These are phyloP conservation scores for Xylona heveae DNA, from an alignment of 495 filamentous ascomycete species.

Conservation along the genomic window DNA sequence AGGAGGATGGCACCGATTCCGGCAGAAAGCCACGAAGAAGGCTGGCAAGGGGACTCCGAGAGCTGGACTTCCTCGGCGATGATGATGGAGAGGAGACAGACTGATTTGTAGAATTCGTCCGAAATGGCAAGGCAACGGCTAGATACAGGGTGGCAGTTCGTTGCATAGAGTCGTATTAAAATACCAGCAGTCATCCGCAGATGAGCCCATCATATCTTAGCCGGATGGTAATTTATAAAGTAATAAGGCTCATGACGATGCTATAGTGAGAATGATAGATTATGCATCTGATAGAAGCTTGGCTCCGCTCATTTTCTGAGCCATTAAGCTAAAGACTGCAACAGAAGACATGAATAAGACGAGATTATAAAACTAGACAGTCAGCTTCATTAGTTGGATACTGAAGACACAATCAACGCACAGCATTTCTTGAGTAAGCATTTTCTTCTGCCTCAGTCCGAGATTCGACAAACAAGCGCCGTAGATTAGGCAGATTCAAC, in stretches of 20 bases:
- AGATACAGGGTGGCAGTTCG: neutral
- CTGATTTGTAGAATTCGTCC: constrained; percentile 17
- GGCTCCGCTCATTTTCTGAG: constrained; percentile 43
- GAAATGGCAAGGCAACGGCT: neutral
- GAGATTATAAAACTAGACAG: constrained; percentile 77
- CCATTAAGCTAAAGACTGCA: constrained; percentile 76
- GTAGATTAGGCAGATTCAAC: constrained; percentile 71
- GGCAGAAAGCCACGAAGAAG: constrained; percentile 19
- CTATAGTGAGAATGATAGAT: too few relatives aligned
- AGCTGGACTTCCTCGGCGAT: constrained; percentile 30
- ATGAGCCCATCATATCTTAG: too few relatives aligned
- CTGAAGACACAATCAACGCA: constrained; percentile 21
- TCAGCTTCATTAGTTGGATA: constrained; percentile 4
- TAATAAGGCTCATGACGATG: too few relatives aligned
- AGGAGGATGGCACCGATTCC: constrained; percentile 19
- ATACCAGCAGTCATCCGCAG: neutral
- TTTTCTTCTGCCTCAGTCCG: constrained; percentile 86
- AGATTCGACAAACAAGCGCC: constrained; percentile 90
- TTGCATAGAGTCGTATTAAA: neutral
- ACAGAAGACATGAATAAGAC: constrained; percentile 91
- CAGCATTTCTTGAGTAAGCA: constrained; percentile 80
- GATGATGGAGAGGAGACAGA: constrained; percentile 30
- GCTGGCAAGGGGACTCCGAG: constrained; percentile 22
- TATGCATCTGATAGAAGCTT: too few relatives aligned
- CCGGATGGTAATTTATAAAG: too few relatives aligned